Evolutionary conservation across 2,329 filamentous ascomycete species (phyloP), one percentile per base, ranked within the genome.

Genomic region (Fusarium siculi): DNA sequence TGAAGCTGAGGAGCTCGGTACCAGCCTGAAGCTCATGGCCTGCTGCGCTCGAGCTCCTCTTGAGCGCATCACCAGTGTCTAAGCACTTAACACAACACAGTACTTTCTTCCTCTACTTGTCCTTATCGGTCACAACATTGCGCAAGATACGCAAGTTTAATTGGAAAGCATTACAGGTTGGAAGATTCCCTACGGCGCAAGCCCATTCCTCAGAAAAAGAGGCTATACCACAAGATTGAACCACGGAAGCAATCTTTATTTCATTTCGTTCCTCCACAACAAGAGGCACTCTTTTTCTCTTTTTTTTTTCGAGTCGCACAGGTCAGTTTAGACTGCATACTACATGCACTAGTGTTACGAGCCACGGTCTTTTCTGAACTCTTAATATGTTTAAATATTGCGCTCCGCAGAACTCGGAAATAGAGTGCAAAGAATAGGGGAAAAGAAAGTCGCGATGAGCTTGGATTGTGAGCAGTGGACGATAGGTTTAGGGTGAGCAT

Each of bases 21-120:
- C 95, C 2, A 97, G 93, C 71, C 92, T 98, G 81, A 95, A 96
- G 81, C 87, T 98, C 77, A 90, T 97, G 81, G 95, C 98, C 66
- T 97, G 95, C 75, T 94, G 97, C 80, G 95, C 95, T 21, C 93
- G 96, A 78, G 94, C 96, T 68, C 95, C 95, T 10, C 72, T 74
- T 19, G 86, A 89, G 50, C 82, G 87, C 23, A 81, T 86, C 54
- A 85, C 84, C 32, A 88, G 85, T 74, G 83, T 88, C 62, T 89
- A 76, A 76, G 34, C 42, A 70, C 37, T 23, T 19, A 28, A 40
- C 39, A 63, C 28, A 46, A 37, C 36, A 52, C 32, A 60, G 63
- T 42, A 58, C 73, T 60, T 63, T 59, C 63, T 71, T 64, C 46
- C 57, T 63, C 54, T 52, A 61, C 42, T 66, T 75, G 67, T 70